phyloP scores from a whole-genome alignment of 441 rosid genomes.

The Raphanus hybrid region DNA sequence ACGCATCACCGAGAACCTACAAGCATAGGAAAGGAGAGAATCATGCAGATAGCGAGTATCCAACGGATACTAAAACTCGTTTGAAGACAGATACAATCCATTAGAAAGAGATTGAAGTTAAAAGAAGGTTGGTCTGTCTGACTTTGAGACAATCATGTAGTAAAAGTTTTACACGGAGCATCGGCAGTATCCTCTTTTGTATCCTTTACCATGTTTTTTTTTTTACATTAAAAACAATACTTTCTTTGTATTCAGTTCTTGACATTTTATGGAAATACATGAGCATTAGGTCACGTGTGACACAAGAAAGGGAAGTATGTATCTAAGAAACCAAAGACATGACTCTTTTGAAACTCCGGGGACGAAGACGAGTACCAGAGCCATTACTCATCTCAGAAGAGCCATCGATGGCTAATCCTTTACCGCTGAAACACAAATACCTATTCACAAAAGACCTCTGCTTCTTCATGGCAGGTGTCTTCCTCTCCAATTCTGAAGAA shows the following conservation, averaged over 20 bases:
- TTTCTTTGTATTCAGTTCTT: not conserved
- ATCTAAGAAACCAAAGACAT: conserved; percentile 54
- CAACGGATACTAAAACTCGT: conserved; percentile 28
- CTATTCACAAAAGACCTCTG: conserved; percentile 60
- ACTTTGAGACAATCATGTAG: not conserved
- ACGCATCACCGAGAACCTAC: conserved; percentile 39
- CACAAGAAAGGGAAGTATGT: not conserved
- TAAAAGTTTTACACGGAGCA: not conserved
- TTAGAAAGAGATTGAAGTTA: conserved; percentile 46
- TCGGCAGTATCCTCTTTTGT: not conserved
- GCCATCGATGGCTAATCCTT: conserved; percentile 58
- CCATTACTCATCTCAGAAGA: conserved; percentile 42
- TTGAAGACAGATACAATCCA: conserved; percentile 88
- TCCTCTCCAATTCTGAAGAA: conserved; percentile 33
- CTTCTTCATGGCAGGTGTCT: conserved; percentile 36
- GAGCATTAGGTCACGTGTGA: not conserved
- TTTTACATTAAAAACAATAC: not conserved
- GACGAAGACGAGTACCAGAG: conserved; percentile 20
- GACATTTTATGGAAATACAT: not conserved
- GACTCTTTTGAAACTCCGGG: conserved; percentile 47
- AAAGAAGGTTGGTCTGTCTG: conserved; percentile 18
- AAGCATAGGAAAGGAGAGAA: conserved; percentile 38
- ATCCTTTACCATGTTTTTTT: not conserved
- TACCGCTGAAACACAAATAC: conserved; percentile 73
- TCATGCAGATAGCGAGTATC: conserved; percentile 39